Conservation (phyloP, 441 rosid genomes). For the Iberis amara region DNA sequence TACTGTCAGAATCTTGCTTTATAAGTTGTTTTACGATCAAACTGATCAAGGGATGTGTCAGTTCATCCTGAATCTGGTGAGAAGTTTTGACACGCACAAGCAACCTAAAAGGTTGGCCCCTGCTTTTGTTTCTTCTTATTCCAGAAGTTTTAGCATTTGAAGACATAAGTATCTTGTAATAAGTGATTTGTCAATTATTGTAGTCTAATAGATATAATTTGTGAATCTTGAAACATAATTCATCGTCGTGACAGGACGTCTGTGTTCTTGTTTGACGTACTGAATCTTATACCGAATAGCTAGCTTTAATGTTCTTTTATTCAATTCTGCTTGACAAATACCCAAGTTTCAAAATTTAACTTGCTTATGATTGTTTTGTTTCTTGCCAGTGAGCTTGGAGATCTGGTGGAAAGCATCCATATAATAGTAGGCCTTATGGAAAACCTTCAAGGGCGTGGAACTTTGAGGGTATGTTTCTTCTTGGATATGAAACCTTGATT, state of each 20-base stretch:
- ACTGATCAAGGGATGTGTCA: conserved; percentile 95
- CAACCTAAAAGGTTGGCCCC: conserved; percentile 74
- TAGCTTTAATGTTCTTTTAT: conserved; percentile 7
- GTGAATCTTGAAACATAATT: background rate
- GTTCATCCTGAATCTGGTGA: conserved; percentile 76
- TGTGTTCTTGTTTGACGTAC: conserved; percentile 15
- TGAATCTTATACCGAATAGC: background rate
- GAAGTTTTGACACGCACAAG: conserved; percentile 70
- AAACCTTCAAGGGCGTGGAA: conserved; percentile 86
- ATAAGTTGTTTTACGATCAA: conserved; percentile 94
- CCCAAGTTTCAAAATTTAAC: conserved; percentile 7
- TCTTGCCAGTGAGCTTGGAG: conserved; percentile 86
- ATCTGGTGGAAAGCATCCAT: conserved; percentile 76
- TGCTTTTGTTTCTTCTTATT: conserved; percentile 18
- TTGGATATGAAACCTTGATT: conserved; percentile 6
- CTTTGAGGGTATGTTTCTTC: conserved; percentile 66
- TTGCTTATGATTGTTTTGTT: conserved; percentile 28
- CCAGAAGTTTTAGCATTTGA: background rate
- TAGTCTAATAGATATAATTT: conserved; percentile 13
- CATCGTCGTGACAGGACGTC: background rate
- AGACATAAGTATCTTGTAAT: conserved; percentile 11
- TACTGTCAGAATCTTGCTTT: conserved; percentile 87
- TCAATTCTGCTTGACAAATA: conserved; percentile 7
- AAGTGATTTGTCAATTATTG: conserved; percentile 2
- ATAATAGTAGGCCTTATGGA: conserved; percentile 70